Evolutionary conservation across 345 rosid genomes (phyloP).

Genomic region (Boechera stricta): DNA sequence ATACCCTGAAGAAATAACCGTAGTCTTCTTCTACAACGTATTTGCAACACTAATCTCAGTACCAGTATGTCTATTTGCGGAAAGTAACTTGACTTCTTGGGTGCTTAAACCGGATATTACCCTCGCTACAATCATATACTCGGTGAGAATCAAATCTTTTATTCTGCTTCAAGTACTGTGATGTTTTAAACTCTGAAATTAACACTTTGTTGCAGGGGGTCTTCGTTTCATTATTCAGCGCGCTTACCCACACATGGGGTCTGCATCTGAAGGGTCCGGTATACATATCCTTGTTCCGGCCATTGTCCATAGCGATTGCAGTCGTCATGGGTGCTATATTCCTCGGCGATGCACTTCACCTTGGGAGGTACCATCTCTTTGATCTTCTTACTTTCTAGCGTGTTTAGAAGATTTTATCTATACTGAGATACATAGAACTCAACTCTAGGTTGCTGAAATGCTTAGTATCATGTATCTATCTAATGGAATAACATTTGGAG

Average conservation of each 20-base stretch:
- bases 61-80: slow-evolving; percentile 47
- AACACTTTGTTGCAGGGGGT: slow-evolving; percentile 40
- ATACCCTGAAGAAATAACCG: background rate
- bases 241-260: slow-evolving; percentile 45
- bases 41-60: slow-evolving; percentile 38
- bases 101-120: slow-evolving; percentile 39
- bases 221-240: slow-evolving; percentile 25
- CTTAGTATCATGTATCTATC: background rate
- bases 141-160: slow-evolving; percentile 43
- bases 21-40: slow-evolving; percentile 40
- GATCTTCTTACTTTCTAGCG: slow-evolving; percentile 1
- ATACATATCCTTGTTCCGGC: slow-evolving; percentile 49
- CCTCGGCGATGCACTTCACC: slow-evolving; percentile 46
- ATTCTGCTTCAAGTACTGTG: slow-evolving; percentile 29
- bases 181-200: background rate
- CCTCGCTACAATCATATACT: slow-evolving; percentile 42
- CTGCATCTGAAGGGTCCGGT: slow-evolving; percentile 53
- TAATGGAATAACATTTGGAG: background rate
- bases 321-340: slow-evolving; percentile 43
- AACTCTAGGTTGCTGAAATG: background rate
- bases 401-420: background rate
- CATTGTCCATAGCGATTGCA: slow-evolving; percentile 42
- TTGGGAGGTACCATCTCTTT: slow-evolving; percentile 43
- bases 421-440: background rate
- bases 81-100: slow-evolving; percentile 47